phyloP scores from a whole-genome alignment of 345 rosid species.

The Populus alba region DNA sequence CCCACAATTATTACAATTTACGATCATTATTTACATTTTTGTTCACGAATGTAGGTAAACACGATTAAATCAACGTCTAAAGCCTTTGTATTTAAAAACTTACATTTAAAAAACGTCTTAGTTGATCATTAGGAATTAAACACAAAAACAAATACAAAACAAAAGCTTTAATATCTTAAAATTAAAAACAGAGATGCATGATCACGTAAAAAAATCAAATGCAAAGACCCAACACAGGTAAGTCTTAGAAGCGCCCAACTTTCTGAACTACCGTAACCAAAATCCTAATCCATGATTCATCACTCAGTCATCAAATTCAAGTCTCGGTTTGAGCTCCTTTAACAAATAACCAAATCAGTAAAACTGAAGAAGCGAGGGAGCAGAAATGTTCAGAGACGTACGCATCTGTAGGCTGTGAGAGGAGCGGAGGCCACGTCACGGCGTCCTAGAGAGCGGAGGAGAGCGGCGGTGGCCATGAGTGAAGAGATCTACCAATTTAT shows the following conservation, averaged over 20 bases:
- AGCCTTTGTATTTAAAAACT: neutral
- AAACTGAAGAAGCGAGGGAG: neutral
- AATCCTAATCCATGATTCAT: neutral
- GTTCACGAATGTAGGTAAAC: neutral
- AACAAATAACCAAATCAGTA: neutral
- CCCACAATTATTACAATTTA: neutral
- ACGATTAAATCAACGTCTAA: too few species aligned
- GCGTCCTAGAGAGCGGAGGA: conserved; percentile 68
- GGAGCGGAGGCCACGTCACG: conserved; percentile 61
- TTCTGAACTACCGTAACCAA: neutral
- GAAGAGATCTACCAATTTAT: neutral
- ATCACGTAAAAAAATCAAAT: neutral
- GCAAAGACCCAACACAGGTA: neutral
- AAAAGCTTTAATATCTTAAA: neutral
- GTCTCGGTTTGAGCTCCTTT: neutral
- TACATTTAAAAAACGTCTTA: neutral
- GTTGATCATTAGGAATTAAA: neutral
- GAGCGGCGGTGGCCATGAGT: conserved; percentile 58
- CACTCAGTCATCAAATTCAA: neutral
- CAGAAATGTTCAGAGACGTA: conserved; percentile 22
- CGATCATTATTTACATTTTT: neutral
- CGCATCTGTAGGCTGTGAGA: conserved; percentile 56
- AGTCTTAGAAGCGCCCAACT: neutral
- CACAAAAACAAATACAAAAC: neutral
- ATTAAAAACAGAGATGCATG: neutral